Evolutionary conservation across 768 basidiomycete genomes (phyloP), one percentile per base, ranked within the genome.

Genomic region (Paxillus involutus): DNA sequence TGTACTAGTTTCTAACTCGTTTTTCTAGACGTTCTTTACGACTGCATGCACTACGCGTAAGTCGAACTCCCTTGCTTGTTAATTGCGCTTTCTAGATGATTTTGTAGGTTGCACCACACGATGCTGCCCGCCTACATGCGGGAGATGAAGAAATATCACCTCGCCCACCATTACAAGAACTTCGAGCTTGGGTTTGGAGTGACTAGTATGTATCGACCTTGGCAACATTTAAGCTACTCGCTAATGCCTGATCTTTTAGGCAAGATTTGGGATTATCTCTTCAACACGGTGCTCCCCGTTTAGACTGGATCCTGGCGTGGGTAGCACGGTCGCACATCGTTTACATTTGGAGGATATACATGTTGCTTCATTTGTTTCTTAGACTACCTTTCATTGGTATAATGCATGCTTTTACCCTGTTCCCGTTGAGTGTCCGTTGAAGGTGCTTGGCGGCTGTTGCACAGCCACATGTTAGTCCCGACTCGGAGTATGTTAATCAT

Each of bases 111-210:
- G 52, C 94, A 96, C 68, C 94, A 97, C 73, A 88, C 90, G 3
- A 84, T 77, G 60, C 82, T 96, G 21, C 93, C 94, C 3, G 75
- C 85, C 35, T 97, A 98, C 73, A 70, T 98, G 73, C 80, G 80
- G 53, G 88, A 94, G 67, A 89, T 91, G 89, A 99, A 99, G 79
- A 91, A 91, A 68, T 98, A 98, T 67, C 97, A 99, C 64, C 82
- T 99, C 58, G 94, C 93, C 7, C 95, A 98, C 66, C 96, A 98
- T 70, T 97, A 96, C 78, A 97, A 97, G 74, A 96, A 97, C 76
- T 96, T 93, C 69, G 94, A 97, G 66, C 88, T 98, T 42, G 95
- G 94, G 16, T 98, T 95, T 66, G 95, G 96, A 32, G 95, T 98
- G 11, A 98, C 95, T 7, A 94, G 91, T 89, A 63, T 49, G 84